These are phyloP conservation scores for Isatis lusitanica DNA, from an alignment of 441 rosid species.

Conservation along the genomic window DNA sequence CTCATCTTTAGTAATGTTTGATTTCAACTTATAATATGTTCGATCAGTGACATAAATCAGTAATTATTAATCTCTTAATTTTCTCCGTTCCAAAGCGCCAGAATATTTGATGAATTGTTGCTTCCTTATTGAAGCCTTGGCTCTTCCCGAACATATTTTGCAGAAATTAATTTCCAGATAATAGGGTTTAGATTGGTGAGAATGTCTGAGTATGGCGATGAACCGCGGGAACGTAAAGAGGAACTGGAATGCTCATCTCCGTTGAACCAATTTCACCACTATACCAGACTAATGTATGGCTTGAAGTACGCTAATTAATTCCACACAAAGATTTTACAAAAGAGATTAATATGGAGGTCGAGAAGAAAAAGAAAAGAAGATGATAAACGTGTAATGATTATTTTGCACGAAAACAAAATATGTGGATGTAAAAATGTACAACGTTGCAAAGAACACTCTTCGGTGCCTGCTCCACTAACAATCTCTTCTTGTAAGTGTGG, in stretches of 20 bases:
- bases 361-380: not conserved
- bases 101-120: not conserved
- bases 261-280: not conserved
- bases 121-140: not conserved
- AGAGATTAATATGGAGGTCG: not conserved
- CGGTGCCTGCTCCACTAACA: slow-evolving; percentile 30
- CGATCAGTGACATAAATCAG: not conserved
- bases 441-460: slow-evolving; percentile 18
- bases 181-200: not conserved
- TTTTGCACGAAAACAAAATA: slow-evolving; percentile 23
- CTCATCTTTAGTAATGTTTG: not conserved
- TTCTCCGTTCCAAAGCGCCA: not conserved
- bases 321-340: not conserved
- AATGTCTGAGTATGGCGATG: not conserved
- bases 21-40: not conserved
- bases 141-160: not conserved
- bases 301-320: not conserved
- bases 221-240: not conserved
- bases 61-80: not conserved
- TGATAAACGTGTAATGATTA: slow-evolving; percentile 19
- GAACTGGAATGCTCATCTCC: not conserved
- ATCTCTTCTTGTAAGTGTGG: slow-evolving; percentile 21
- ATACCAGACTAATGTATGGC: not conserved
- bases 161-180: not conserved
- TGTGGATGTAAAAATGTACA: slow-evolving; percentile 29